Conservation (phyloP, 2,329 filamentous ascomycete genomes). For the Anthostomella pinea region DNA sequence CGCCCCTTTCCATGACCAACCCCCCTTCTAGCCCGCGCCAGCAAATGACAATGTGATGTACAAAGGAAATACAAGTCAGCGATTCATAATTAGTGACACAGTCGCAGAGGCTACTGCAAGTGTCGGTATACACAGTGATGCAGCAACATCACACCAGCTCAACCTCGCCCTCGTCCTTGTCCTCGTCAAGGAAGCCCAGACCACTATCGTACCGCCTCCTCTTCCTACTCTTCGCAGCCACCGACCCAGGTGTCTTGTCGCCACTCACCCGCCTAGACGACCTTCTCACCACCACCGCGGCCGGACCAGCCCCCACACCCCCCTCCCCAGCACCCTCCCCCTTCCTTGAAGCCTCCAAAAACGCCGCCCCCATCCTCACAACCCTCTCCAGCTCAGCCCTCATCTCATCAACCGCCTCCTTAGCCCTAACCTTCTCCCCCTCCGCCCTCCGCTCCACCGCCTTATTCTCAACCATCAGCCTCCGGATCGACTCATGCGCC, state of each 20-base stretch:
- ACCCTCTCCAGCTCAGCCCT: constrained; percentile 50
- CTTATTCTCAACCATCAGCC: constrained; percentile 46
- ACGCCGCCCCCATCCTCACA: constrained; percentile 44
- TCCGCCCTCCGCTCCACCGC: constrained; percentile 35
- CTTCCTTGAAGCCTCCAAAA: constrained; percentile 35
- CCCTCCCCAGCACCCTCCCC: not conserved
- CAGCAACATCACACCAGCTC: constrained; percentile 9
- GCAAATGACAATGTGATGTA: too few relatives aligned
- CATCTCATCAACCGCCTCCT: constrained; percentile 47
- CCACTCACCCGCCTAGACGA: too few relatives aligned
- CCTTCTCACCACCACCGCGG: constrained; percentile 10
- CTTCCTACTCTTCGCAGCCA: constrained; percentile 38
- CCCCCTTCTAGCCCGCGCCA: too few relatives aligned
- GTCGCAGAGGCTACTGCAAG: too few relatives aligned
- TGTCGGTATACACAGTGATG: too few relatives aligned
- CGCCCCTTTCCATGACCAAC: too few relatives aligned
- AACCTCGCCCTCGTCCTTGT: constrained; percentile 34
- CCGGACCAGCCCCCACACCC: not conserved
- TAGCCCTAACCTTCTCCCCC: constrained; percentile 39
- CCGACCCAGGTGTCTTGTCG: too few relatives aligned
- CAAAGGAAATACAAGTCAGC: too few relatives aligned
- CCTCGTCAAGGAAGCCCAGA: constrained; percentile 53
- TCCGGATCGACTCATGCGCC: constrained; percentile 46
- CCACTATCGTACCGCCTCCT: constrained; percentile 53
- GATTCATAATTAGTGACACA: constrained; percentile 5